These are phyloP conservation scores for Fraxinus angustifolia DNA, from an alignment of 305 asterid genomes.

Conservation along the genomic window DNA sequence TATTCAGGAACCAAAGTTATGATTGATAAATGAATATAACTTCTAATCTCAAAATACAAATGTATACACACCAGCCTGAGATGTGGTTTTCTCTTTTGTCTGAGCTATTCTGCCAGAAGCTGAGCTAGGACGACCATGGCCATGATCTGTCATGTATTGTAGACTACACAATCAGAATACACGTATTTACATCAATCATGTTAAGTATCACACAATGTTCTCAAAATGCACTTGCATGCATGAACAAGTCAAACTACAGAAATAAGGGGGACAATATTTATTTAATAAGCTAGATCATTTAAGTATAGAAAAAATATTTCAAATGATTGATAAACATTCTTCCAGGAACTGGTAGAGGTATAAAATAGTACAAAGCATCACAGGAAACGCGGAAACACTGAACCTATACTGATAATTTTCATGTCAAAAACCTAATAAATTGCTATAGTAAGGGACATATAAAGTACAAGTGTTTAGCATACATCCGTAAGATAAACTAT, in stretches of 20 bases:
- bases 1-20: slow-evolving; percentile 16
- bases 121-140: slow-evolving; percentile 60
- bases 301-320: not conserved
- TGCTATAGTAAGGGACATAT: not conserved
- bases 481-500: slow-evolving; percentile 8
- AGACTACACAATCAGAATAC: slow-evolving; percentile 20
- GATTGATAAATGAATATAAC: not conserved
- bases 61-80: slow-evolving; percentile 55
- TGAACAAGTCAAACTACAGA: not conserved
- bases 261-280: not conserved
- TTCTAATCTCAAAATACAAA: slow-evolving; percentile 9
- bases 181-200: not conserved
- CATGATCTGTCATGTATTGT: slow-evolving; percentile 45
- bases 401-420: not conserved
- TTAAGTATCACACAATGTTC: slow-evolving; percentile 9
- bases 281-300: not conserved
- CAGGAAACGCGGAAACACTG: not conserved
- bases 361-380: not conserved
- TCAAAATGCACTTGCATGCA: not conserved
- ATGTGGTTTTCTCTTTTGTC: slow-evolving; percentile 38
- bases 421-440: not conserved
- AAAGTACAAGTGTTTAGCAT: not conserved
- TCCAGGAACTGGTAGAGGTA: not conserved
- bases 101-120: slow-evolving; percentile 54
- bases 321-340: not conserved